Evolutionary conservation across 495 filamentous ascomycete species (phyloP), one percentile per base, ranked within the genome.

Genomic region (Aspergillus carlsbadensis): DNA sequence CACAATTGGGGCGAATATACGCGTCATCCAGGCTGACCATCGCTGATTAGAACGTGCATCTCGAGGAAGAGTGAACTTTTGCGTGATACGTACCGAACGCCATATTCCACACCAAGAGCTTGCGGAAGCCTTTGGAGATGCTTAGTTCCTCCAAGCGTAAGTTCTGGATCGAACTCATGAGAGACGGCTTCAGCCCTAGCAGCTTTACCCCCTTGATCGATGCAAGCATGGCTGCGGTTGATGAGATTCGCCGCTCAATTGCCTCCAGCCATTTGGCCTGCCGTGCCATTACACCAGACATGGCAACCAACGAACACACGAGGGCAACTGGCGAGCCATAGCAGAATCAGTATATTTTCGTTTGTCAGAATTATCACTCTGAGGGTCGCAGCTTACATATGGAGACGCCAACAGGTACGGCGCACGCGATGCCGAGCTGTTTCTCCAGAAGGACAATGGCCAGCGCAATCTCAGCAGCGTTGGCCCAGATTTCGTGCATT

Each of bases 201-300:
- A 85, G 82, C 57, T 87, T 87, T 39, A 88, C 60, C n/a, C 75
- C 72, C 57, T 84, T 84, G 51, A 83, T 80, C 0, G 77, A 73
- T 17, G 69, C 62, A 15, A 86, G 61, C 63, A 79, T 75, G 1
- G 71, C 60, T 15, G 68, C 70, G 5, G 78, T 83, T 33, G 70
- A 67, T 17, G 72, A 67, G 37, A 85, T 76, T 11, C 80, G 78
- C 54, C 64, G 68, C 54, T 82, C 70, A 5, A 81, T 81, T 10
- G 80, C 79, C 26, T 63, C 58, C 22, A 79, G 75, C 81, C 83
- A 84, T 13, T 18, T 31, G 10, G 13, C 15, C 11, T 48, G 45
- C 18, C 20, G 3, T 1, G n/a, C 41, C 41, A 41, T 41, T 7
- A 41, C 39, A 18, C 41, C 41, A 43, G 20, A 24, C 41, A 43